Conservation (phyloP, 176 grass and related monocot genomes). For the Raddia guianensis region DNA sequence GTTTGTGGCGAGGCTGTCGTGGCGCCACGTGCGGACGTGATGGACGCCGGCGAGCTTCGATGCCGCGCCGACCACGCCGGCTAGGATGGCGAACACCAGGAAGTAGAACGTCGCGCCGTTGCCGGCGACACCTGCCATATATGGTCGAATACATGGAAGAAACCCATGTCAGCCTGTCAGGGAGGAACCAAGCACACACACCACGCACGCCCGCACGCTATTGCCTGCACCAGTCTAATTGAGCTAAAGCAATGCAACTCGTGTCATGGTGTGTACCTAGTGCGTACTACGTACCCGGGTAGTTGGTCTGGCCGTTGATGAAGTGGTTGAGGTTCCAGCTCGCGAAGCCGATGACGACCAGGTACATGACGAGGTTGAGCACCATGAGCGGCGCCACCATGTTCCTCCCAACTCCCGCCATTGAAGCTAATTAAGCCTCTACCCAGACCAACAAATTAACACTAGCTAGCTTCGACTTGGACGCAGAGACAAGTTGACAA, state of each 20-base stretch:
- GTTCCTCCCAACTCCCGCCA: conserved; percentile 53
- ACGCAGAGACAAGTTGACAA: too few relatives aligned
- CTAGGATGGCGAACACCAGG: conserved; percentile 68
- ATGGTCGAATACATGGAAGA: not conserved
- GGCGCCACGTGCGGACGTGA: conserved; percentile 68
- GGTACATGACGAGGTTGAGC: conserved; percentile 77
- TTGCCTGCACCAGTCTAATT: not conserved
- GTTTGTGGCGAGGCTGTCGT: conserved; percentile 55
- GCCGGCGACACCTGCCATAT: conserved; percentile 52
- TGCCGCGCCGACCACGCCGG: conserved; percentile 67
- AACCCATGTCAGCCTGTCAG: not conserved
- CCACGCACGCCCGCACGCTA: not conserved
- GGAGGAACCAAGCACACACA: not conserved
- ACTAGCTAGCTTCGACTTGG: too few relatives aligned
- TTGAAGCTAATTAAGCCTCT: not conserved
- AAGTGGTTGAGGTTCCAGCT: conserved; percentile 90
- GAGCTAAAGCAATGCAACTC: not conserved
- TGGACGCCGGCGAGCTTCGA: conserved; percentile 58
- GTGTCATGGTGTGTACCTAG: too few relatives aligned
- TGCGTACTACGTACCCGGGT: conserved; percentile 26
- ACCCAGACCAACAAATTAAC: too few relatives aligned
- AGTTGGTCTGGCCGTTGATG: conserved; percentile 70
- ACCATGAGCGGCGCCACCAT: conserved; percentile 71
- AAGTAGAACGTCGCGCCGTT: conserved; percentile 91
- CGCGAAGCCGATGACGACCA: conserved; percentile 67